Base-by-base conservation (phyloP, 371 early-diverging fungal genomes). In the Apophysomyces ossiformis region DNA sequence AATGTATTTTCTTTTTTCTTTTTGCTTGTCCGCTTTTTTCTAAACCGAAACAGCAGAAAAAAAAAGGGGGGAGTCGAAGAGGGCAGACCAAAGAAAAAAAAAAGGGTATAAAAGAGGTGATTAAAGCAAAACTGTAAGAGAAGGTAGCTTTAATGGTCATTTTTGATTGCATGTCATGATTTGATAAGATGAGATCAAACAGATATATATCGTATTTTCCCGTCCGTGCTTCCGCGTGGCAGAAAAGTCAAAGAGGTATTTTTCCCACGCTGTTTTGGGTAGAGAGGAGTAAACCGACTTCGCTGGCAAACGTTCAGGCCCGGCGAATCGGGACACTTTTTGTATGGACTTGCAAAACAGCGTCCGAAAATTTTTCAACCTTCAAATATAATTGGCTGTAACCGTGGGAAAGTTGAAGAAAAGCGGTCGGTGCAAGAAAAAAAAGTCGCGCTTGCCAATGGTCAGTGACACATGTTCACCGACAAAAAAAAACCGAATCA, bases 361-460 rank as follows among this genome's bases (percentile, higher is more conserved):
- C 46, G 58, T 68, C 68, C 63, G 69, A 71, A 16, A 65, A 67
- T 57, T 46, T 41, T 54, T 63, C 58, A 13, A 67, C 67, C 39
- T 74, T 74, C 38, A 67, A 63, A 36, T 69, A 21, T 73, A 71
- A 79, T 78, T 65, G 67, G 75, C 59, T 69, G 64, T 13, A 50
- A 65, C 15, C 71, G 72, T 67, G 77, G 76, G 66, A 75, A 77
- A 61, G 69, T 60, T 63, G 39, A 64, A 56, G 2, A 44, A 58
- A 56, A n/a, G 18, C 18, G 67, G 21, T 64, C 69, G 45, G 43
- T 67, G 38, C 11, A 65, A 37, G 61, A 62, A 58, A 50, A 61
- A 37, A 58, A 63, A 45, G 39, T 43, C 57, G 44, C 62, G 18
- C 56, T 46, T 60, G 61, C 67, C 58, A 64, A 60, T 57, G 50